Base-by-base conservation (phyloP, 352 stramenopile species). In the Pythium graminicola region DNA sequence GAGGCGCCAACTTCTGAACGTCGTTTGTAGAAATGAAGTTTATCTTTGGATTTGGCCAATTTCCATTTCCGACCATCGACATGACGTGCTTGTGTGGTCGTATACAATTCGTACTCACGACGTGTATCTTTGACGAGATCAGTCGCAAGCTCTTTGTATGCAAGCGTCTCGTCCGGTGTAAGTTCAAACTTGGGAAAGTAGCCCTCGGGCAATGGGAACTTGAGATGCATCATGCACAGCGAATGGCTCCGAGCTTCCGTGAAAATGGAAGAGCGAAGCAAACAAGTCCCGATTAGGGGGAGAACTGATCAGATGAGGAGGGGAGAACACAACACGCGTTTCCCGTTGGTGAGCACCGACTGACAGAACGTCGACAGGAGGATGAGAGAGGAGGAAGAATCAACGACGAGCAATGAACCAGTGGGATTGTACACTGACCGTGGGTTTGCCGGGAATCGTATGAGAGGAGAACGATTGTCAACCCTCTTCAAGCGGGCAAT, bases 161-260 rank as follows among this genome's bases (percentile, higher is more conserved):
- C 64, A 40, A 81, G 72, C 52, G 50, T 65, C 61, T 88, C 74
- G 35, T 73, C 57, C 8, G 72, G 60, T 33, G 73, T 62, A 53
- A 88, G 69, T 50, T 88, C 74, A 52, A 88, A 85, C 61, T 73
- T 76, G 63, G 74, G 72, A 54, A 88, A 88, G 64, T 84, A 86
- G n/a, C 69, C 71, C 31, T 62, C 53, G 10, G 77, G 77, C 20
- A 88, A 52, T 17, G 77, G 77, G 66, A 88, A 88, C 33, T 75
- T 76, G 52, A 86, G 77, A 31, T 83, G 74, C 77, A 88, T 87
- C 48, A 56, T 69, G 22, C 48, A 56, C 62, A 26, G 31, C 24
- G 36, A 42, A 19, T 2, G 23, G 36, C 36, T 42, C n/a, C 14
- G 3, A 5, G 16, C 16, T 27, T 39, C n/a, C n/a, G n/a, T n/a